A percentile compares a stretch with the other conserved stretches of the same genome.
Evolutionary conservation across 371 early-diverging fungal genomes (phyloP).

Genomic region (Mucor irregularis): DNA sequence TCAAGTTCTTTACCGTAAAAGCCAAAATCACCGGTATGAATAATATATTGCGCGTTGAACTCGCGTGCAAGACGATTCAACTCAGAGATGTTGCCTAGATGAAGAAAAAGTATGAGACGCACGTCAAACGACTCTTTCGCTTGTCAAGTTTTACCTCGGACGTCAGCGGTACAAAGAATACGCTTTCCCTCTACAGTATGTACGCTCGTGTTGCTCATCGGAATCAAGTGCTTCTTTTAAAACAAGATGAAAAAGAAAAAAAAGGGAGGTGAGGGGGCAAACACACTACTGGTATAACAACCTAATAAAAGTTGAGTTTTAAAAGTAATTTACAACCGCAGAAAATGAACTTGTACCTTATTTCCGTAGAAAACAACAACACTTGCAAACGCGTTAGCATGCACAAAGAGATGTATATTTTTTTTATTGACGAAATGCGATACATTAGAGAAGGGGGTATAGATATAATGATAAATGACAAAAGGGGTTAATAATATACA

Average conservation of each 20-base stretch:
- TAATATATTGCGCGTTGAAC: slow-evolving; percentile 57
- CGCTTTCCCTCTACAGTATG: slow-evolving; percentile 29
- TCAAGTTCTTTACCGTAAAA: slow-evolving; percentile 53
- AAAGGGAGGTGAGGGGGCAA: background rate
- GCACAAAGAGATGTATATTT: background rate
- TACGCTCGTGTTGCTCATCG: slow-evolving; percentile 11
- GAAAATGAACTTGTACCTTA: no score
- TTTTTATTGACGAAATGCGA: no score
- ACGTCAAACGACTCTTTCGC: no score
- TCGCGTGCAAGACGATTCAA: slow-evolving; percentile 64
- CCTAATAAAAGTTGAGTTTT: background rate
- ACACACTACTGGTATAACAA: background rate
- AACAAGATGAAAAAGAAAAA: slow-evolving; percentile 2
- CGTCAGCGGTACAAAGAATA: slow-evolving; percentile 38
- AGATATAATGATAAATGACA: background rate
- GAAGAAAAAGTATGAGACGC: background rate
- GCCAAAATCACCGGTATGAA: slow-evolving; percentile 74
- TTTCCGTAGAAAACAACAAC: background rate
- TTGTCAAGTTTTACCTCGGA: slow-evolving; percentile 35
- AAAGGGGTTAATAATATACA: slow-evolving; percentile 36
- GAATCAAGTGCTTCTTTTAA: no score
- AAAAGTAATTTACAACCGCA: no score
- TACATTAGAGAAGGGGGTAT: background rate
- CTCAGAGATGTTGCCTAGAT: slow-evolving; percentile 60
- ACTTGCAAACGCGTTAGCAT: background rate